phyloP scores from a whole-genome alignment of 179 eudicot species.

The Corrigiola litoralis region DNA sequence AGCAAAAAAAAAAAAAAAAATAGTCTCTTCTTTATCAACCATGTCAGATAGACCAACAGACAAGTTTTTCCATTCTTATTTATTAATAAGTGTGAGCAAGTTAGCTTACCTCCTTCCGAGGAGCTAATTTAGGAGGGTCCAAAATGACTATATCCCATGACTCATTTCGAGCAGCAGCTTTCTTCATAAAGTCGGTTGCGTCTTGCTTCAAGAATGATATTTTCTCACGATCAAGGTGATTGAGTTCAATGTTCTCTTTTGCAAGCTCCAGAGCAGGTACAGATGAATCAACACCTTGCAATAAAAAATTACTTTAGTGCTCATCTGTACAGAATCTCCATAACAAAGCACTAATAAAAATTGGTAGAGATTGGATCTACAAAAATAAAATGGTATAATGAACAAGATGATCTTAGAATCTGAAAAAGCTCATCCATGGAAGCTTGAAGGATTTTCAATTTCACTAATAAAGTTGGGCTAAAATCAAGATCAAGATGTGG shows the following conservation, averaged over 20 bases:
- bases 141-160: slow-evolving; percentile 77
- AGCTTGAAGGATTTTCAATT: too few species aligned
- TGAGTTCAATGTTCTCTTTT: slow-evolving; percentile 55
- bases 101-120: slow-evolving; percentile 60
- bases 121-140: slow-evolving; percentile 95
- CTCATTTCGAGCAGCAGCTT: slow-evolving; percentile 67
- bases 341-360: too few species aligned
- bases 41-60: too few species aligned
- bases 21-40: too few species aligned
- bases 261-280: slow-evolving; percentile 84
- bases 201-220: slow-evolving; percentile 69
- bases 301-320: not conserved
- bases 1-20: too few species aligned
- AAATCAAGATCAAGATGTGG: too few species aligned
- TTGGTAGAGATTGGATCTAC: too few species aligned
- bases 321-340: too few species aligned
- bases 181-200: slow-evolving; percentile 78
- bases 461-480: too few species aligned
- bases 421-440: too few species aligned
- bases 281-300: slow-evolving; percentile 78
- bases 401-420: not conserved
- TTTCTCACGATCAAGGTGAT: slow-evolving; percentile 50
- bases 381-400: too few species aligned
- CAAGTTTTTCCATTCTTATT: not conserved
- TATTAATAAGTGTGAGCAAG: not conserved